Evolutionary conservation across 192 early-diverging fungal species (phyloP), one percentile per base, ranked within the genome.

Genomic region (Coemansia sp.): DNA sequence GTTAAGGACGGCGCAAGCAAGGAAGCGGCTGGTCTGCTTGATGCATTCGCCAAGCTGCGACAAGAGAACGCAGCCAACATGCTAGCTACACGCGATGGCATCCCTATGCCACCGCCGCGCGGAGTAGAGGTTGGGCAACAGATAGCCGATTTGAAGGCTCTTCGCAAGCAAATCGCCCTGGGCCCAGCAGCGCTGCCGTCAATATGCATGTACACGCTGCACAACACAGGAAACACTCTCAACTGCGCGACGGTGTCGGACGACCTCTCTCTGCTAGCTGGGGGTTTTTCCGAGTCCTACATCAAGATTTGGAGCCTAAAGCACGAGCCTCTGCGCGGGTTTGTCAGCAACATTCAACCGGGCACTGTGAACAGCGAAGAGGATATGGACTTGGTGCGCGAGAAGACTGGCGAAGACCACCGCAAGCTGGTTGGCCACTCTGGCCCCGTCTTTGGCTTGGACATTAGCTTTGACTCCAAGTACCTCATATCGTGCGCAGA

Each of bases 231-330:
- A 65, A 83, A 87, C 75, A 77, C 66, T 60, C 67, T 98, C 54
- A 98, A 88, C 53, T 96, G 93, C 61, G 53, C 93, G n/a, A 62
- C 81, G 1, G 72, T 93, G 0, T 87, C 93, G 0, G 79, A 89
- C n/a, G 92, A 97, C 60, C 70, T 87, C 26, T 81, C 84, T 22
- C 63, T 92, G 39, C 68, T 96, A 41, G 90, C 88, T 3, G 91
- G 85, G 21, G 97, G 93, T n/a, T 93, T 95, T 51, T 83, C 90
- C 33, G 95, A 99, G 54, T 98, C 95, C 4, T 89, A 89, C 65
- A 76, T 99, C 36, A 87, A 89, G 43, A 70, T 99, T 33, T 98
- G 94, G 94, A 91, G 88, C 70, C 66, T 99, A 45, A 89, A 82
- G 46, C 84, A 79, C 48, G 86, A 86, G 52, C 86, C 87, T 29